These are phyloP conservation scores for Pythium pyrilobum DNA, from an alignment of 352 stramenopile species.

Conservation along the genomic window DNA sequence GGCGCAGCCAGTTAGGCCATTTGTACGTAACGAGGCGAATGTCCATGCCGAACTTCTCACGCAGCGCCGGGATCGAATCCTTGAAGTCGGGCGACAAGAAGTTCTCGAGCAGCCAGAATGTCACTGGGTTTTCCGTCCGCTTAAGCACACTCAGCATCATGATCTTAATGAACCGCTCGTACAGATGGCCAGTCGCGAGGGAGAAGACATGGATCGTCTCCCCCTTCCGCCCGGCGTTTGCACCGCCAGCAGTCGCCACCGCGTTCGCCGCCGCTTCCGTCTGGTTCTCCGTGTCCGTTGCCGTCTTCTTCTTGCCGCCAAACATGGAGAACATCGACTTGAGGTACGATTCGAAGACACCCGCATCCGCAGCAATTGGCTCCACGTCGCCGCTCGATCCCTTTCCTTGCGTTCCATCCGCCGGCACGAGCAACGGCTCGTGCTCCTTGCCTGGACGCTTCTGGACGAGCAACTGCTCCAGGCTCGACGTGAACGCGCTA, in stretches of 20 bases:
- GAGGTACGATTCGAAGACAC: slow-evolving; percentile 59
- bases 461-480: slow-evolving; percentile 88
- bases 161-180: slow-evolving; percentile 99
- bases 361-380: slow-evolving; percentile 39
- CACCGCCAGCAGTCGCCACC: slow-evolving; percentile 17
- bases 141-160: slow-evolving; percentile 99
- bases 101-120: slow-evolving; percentile 99
- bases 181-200: slow-evolving; percentile 95
- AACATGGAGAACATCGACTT: slow-evolving; percentile 69
- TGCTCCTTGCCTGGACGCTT: slow-evolving; percentile 89
- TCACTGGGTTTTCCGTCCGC: slow-evolving; percentile 95
- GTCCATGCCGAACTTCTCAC: slow-evolving; percentile 93
- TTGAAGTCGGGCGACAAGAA: slow-evolving; percentile 99
- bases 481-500: slow-evolving; percentile 84
- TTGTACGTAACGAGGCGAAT: slow-evolving; percentile 99
- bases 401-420: slow-evolving; percentile 14
- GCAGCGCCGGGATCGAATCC: slow-evolving; percentile 88
- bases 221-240: slow-evolving; percentile 43
- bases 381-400: slow-evolving; percentile 24
- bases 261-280: slow-evolving; percentile 11
- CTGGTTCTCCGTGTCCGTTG: slow-evolving; percentile 7
- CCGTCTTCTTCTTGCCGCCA: slow-evolving; percentile 29
- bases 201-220: slow-evolving; percentile 99
- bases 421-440: slow-evolving; percentile 44
- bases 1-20: slow-evolving; percentile 98